Percentiles rank a stretch among this genome's conserved stretches.
Conservation (phyloP, 768 basidiomycete species). For the Psilocybe cubensis region DNA sequence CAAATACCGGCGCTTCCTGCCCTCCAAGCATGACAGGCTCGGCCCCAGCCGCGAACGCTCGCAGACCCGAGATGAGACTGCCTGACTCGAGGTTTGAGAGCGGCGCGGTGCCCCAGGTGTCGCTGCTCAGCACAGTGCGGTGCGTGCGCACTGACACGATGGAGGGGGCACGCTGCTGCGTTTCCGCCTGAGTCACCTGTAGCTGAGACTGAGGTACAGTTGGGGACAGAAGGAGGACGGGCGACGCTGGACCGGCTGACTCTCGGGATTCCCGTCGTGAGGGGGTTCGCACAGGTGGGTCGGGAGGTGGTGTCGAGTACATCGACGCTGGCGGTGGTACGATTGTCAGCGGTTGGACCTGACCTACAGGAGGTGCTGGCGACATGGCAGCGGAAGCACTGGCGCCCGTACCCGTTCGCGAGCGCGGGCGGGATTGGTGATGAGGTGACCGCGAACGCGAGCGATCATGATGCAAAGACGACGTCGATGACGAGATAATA, state of each 20-base stretch:
- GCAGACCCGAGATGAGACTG: constrained; percentile 20
- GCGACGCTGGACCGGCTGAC: not conserved
- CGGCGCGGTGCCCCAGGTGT: constrained; percentile 21
- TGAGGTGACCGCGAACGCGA: not conserved
- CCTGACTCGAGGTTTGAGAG: constrained; percentile 16
- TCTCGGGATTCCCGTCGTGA: not conserved
- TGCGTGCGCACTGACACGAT: not conserved
- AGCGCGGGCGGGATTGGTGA: not conserved
- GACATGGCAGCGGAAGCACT: too few relatives aligned
- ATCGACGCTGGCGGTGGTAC: constrained; percentile 15
- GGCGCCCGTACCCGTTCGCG: not conserved
- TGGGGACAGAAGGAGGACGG: not conserved
- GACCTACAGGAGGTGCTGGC: not conserved
- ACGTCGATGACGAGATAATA: constrained; percentile 12
- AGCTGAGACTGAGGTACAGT: not conserved
- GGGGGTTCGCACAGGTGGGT: not conserved
- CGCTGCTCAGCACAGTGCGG: constrained; percentile 4
- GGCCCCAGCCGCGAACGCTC: constrained; percentile 7
- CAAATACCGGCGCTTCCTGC: not conserved
- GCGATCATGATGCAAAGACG: not conserved
- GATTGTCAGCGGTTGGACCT: constrained; percentile 8
- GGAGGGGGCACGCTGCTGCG: not conserved
- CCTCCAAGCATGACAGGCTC: constrained; percentile 5
- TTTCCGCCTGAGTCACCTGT: not conserved
- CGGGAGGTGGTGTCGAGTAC: constrained; percentile 4